Base-by-base conservation (phyloP, 208 protist species). In the Leishmania tarentolae region DNA sequence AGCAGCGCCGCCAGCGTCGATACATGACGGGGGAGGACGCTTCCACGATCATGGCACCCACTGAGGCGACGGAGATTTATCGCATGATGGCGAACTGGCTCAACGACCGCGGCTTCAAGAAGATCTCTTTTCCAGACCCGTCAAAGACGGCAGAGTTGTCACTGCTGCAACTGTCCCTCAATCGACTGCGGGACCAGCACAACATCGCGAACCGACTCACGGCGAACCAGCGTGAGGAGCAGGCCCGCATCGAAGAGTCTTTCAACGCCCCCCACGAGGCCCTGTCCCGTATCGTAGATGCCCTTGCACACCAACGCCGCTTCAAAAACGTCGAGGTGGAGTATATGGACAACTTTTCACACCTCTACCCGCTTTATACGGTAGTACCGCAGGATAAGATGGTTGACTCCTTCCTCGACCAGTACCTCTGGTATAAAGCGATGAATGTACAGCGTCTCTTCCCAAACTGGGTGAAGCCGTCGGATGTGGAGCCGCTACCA, bases 321-420 rank as follows among this genome's bases (percentile, higher is more conserved):
- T 99, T 99, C 96, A 99, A 99, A 89, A 98, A 99, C 88, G 94
- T 98, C 19, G 83, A 96, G 78, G 98, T 99, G 56, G 99, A 99
- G 88, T 99, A 99, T 94, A 99, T 99, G 97, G 99, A 99, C 91
- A 94, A 99, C 56, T 99, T 99, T 85, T 99, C 95, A n/a, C 97
- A 99, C 84, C 89, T 99, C 3, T 98, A 99, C 88, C 99, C 99
- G 28, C 98, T 99, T 53, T 99, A 99, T 90, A 99, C 99, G 74
- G 93, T 99, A 53, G 98, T 99, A 70, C 99, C 99, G 11, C 86
- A 99, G 21, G 99, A 99, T 91, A 99, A 99, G 93, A 99, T 99
- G 88, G 99, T 99, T 1, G 99, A 99, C 91, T 97, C 99, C 31
- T 99, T 99, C 87, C 93, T 99, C 9, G 99, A 99, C 88, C 99